phyloP scores from a whole-genome alignment of 371 early-diverging fungal genomes.

The Apophysomyces elegans region DNA sequence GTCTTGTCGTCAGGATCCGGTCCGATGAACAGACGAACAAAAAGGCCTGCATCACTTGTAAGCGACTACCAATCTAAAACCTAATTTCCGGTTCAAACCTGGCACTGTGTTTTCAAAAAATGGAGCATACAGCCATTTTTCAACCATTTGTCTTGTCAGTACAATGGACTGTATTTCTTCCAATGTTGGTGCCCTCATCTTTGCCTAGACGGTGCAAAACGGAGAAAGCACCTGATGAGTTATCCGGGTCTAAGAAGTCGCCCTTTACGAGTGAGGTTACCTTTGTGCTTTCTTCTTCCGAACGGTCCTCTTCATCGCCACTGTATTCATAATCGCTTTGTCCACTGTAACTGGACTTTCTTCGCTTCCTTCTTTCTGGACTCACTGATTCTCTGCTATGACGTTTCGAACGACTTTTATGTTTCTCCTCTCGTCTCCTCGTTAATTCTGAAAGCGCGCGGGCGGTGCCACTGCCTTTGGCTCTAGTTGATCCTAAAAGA shows the following conservation, averaged over 20 bases:
- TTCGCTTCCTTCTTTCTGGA: slow-evolving; percentile 40
- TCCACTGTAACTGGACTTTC: slow-evolving; percentile 32
- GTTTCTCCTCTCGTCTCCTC: slow-evolving; percentile 59
- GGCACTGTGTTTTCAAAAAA: slow-evolving; percentile 69
- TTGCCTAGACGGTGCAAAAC: slow-evolving; percentile 21
- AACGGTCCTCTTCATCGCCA: slow-evolving; percentile 34
- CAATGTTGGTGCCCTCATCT: slow-evolving; percentile 56
- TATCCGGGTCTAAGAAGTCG: too few relatives aligned
- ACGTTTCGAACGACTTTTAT: slow-evolving; percentile 35
- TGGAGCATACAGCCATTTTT: slow-evolving; percentile 75
- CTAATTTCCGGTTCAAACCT: slow-evolving; percentile 37
- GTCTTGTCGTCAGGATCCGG: slow-evolving; percentile 47
- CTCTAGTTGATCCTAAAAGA: slow-evolving; percentile 56
- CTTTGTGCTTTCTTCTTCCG: slow-evolving; percentile 31
- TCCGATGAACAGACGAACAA: slow-evolving; percentile 70
- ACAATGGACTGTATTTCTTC: slow-evolving; percentile 67
- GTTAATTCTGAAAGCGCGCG: slow-evolving; percentile 59
- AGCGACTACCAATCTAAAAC: not conserved
- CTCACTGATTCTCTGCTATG: slow-evolving; percentile 38
- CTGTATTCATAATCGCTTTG: slow-evolving; percentile 43
- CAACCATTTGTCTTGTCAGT: slow-evolving; percentile 65
- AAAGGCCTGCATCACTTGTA: slow-evolving; percentile 35
- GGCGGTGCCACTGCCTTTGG: slow-evolving; percentile 55
- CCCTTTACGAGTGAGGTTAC: slow-evolving; percentile 1
- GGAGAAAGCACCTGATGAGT: not conserved